Base-by-base conservation (phyloP, 1,284 basidiomycete species). In the Puccinia polysora region DNA sequence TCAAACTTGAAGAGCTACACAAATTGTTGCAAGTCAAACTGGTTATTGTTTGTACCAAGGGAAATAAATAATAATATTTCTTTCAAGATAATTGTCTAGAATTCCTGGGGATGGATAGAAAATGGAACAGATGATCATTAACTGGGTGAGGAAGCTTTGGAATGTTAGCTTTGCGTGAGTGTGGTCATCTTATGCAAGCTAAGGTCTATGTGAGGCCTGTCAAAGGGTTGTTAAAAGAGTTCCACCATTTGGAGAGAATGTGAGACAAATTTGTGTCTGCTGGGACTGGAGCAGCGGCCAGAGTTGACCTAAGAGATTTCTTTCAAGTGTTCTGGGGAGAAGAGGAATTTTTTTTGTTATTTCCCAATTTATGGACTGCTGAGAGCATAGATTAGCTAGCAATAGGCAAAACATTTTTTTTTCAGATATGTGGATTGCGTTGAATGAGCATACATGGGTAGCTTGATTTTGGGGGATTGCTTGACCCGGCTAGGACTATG, bases 221-320 rank as follows among this genome's bases (percentile, higher is more conserved):
- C 14, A 49, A 50, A 15, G 49, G 30, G 30, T 69, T 55, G 7
- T 32, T 58, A 18, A 50, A 34, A 6, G 65, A 69, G 2, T 38
- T 49, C 25, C 56, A 25, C 7, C 55, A 55, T 49, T 7, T 76
- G 64, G 34, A 75, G 76, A n/a, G 80, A 76, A 49, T 81, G 84
- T 77, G 92, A 89, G 34, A 85, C 84, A 92, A 88, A 20, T 94
- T 94, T 10, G 95, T 91, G 77, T 97, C 93, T 49, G 97, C 94
- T 80, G 97, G 95, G 74, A 85, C 82, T 53, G 83, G 83, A 32
- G 80, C 80, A 20, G 81, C 81, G 12, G 80, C 80, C 6, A 80
- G 78, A 28, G 81, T 79, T 43, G 80, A 78, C 32, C 75, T 76
- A 4, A 81, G 80, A 7, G 74, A 60, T 56, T 75, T 75, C 43